Evolutionary conservation across 306 rosid species (phyloP), one percentile per base, ranked within the genome.

Genomic region (Vigna trinervia): DNA sequence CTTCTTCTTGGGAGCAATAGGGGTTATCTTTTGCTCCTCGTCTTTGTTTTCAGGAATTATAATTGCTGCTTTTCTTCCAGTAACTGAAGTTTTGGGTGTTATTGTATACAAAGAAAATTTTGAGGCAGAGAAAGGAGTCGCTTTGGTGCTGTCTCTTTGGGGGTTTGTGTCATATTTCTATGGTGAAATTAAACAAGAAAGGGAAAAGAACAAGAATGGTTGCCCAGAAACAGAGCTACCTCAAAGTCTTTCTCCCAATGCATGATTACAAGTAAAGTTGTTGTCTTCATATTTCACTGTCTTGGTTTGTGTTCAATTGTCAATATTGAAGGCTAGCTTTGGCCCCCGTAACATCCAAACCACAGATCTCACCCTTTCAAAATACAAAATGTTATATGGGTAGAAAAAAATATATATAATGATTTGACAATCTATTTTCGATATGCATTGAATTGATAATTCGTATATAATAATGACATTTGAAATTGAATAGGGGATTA

Each of bases 131-230:
- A 94, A 92, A 32, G 96, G 92, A 5, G 85, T 94, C 4, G 78
- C 97, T 19, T 82, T 94, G 82, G 94, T 32, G 9, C 90, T 94
- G 8, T 86, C 92, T 58, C 89, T 92, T 0, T 92, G 96, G 97
- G 98, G 98, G 0, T 89, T 94, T 73, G 81, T 81, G 58, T 94
- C 96, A 2, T 94, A 92, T 75, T 90, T 94, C 53, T 92, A 86
- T n/a, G 96, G 97, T 6, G 98, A 89, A 65, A 48, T 83, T 1
- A 88, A 90, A 83, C 80, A 83, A 26, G 56, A 6, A 47, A 84
- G 79, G 64, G 50, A 87, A 58, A 83, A 43, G 12, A 78, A 69
- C 34, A 63, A 39, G 14, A 51, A 34, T 34, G 34, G 15, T 15
- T 23, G 5, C 30, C 86, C 70, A 39, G 75, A 71, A 38, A 52